Percentiles rank a stretch among this genome's conserved stretches.
These are phyloP conservation scores for Magnusiomyces ingens DNA, from an alignment of 1,139 yeast species.

Conservation along the genomic window DNA sequence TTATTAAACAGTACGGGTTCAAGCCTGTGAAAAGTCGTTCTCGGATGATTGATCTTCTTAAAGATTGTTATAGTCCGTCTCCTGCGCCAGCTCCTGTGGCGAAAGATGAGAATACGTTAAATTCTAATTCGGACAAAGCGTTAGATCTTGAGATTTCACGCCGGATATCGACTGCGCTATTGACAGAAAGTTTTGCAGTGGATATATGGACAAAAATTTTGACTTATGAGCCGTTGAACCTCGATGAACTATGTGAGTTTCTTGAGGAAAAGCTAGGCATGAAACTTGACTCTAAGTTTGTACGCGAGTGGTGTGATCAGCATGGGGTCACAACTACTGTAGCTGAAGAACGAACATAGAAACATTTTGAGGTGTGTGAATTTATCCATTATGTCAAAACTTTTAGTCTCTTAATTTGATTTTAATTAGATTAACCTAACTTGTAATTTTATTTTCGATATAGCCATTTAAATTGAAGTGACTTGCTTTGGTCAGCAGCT, in stretches of 20 bases:
- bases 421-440: too few relatives aligned
- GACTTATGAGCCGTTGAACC: constrained; percentile 19
- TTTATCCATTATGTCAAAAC: too few relatives aligned
- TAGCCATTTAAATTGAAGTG: too few relatives aligned
- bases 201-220: constrained; percentile 20
- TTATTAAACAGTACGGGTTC: constrained; percentile 5
- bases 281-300: constrained; percentile 16
- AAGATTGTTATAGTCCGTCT: neutral
- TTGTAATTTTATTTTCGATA: too few relatives aligned
- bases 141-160: neutral
- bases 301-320: constrained; percentile 23
- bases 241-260: constrained; percentile 17
- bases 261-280: constrained; percentile 15
- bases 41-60: constrained; percentile 7
- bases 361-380: too few relatives aligned
- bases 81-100: too few relatives aligned
- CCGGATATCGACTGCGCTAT: neutral
- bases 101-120: too few relatives aligned
- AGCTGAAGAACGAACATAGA: neutral
- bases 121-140: neutral
- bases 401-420: too few relatives aligned
- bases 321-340: constrained; percentile 19
- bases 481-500: too few relatives aligned
- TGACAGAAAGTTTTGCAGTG: constrained; percentile 11
- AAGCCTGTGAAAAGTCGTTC: constrained; percentile 7